Evolutionary conservation across 2,329 filamentous ascomycete genomes (phyloP).

Genomic region (Microcyclospora pomicola): DNA sequence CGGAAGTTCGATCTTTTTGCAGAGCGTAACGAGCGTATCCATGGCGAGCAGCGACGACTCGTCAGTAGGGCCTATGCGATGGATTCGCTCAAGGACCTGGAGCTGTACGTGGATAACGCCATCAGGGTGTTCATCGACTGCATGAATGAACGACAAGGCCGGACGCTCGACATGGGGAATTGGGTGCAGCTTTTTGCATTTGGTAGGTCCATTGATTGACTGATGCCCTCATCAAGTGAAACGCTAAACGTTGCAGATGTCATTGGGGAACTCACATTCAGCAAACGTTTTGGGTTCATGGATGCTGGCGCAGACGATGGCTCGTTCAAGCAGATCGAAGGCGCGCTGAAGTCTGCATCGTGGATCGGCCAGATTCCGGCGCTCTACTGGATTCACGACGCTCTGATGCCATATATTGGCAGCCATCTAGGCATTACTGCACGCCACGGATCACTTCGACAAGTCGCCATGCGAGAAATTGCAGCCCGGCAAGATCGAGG

Average conservation of each 20-base stretch:
- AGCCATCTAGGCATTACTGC: constrained; percentile 23
- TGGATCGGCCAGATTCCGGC: constrained; percentile 28
- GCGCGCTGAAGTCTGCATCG: constrained; percentile 19
- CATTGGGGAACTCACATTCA: constrained; percentile 29
- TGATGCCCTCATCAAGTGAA: neutral
- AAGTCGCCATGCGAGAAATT: constrained; percentile 20
- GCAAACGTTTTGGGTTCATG: constrained; percentile 25
- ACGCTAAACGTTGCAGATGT: constrained; percentile 18
- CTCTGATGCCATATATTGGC: constrained; percentile 23
- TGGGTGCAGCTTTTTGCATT: constrained; percentile 31
- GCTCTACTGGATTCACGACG: constrained; percentile 24
- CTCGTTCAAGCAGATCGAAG: constrained; percentile 22
- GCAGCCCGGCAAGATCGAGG: constrained; percentile 19
- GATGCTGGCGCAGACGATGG: constrained; percentile 22
- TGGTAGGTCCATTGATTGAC: constrained; percentile 12
- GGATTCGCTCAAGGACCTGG: constrained; percentile 26
- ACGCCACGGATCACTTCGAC: constrained; percentile 22
- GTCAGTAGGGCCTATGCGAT: constrained; percentile 25
- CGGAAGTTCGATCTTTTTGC: constrained; percentile 28
- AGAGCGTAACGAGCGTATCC: constrained; percentile 24
- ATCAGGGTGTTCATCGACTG: constrained; percentile 22
- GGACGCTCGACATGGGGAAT: constrained; percentile 22
- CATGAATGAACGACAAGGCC: constrained; percentile 16
- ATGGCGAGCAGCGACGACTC: constrained; percentile 22
- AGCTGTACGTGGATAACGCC: constrained; percentile 27